Evolutionary conservation across 768 basidiomycete genomes (phyloP).

Genomic region (Holtermannia corniformis): DNA sequence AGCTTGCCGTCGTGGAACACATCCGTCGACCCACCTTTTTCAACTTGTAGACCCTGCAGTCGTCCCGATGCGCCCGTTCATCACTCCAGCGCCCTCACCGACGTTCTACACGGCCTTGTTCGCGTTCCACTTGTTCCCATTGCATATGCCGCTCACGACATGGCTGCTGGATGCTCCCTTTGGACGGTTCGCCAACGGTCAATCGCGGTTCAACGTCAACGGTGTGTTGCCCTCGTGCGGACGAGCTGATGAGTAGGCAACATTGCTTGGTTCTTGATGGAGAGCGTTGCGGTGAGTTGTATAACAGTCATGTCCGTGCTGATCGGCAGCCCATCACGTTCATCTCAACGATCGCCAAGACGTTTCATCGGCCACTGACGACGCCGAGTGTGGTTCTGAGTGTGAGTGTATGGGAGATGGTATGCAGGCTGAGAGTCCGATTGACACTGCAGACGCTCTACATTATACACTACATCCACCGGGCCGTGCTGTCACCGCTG

Average conservation of each 20-base stretch:
- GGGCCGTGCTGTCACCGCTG: slow-evolving; percentile 67
- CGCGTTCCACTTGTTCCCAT: slow-evolving; percentile 33
- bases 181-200: slow-evolving; percentile 55
- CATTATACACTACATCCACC: slow-evolving; percentile 71
- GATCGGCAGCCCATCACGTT: slow-evolving; percentile 26
- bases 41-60: no score
- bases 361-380: slow-evolving; percentile 6
- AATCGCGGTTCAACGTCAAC: slow-evolving; percentile 50
- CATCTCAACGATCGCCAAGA: slow-evolving; percentile 14
- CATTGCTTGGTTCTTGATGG: slow-evolving; percentile 35
- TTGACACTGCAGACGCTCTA: slow-evolving; percentile 45
- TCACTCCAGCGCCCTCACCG: slow-evolving; percentile 6
- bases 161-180: slow-evolving; percentile 66
- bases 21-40: no score
- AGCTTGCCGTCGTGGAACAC: no score
- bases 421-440: no score
- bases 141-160: slow-evolving; percentile 35
- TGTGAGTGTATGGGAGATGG: no score
- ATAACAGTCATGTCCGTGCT: background rate
- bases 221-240: slow-evolving; percentile 41
- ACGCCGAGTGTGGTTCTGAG: slow-evolving; percentile 11
- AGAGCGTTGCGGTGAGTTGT: slow-evolving; percentile 32
- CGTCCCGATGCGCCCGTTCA: no score
- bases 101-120: slow-evolving; percentile 23
- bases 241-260: slow-evolving; percentile 18